Evolutionary conservation across 345 rosid species (phyloP), one percentile per base, ranked within the genome.

Genomic region (Barbarea vulgaris): DNA sequence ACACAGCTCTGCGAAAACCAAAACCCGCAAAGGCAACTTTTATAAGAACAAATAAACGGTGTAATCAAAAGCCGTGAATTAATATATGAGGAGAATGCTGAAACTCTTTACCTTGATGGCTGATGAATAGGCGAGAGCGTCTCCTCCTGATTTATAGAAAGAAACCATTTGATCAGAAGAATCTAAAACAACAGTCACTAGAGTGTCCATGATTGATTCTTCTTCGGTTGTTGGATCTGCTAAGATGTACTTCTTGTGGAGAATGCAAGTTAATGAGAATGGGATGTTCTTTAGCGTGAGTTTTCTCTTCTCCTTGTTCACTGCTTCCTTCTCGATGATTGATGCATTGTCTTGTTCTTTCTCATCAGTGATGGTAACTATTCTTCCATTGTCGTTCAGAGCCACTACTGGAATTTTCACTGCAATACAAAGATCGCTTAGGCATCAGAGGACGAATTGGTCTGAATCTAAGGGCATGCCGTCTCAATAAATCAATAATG

Each of bases 191-290:
- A 87, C 84, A 0, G 92, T 90, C 54, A 86, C 82, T 22, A 79
- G 62, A 37, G 98, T 90, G 80, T 90, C 93, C 97, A 94, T 88
- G 50, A 88, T 72, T 3, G 89, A 82, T 81, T 94, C 98, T 84
- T 94, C 97, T 85, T 88, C 97, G 0, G 89, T 82, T 76, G 89
- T 87, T 36, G 98, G 96, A 70, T 91, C 97, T n/a, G 88, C 90
- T 78, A 94, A 76, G 71, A 94, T 85, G 81, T 90, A 82, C 30
- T 82, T 91, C 84, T 81, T 87, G 82, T 91, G 87, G 70, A 94
- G 96, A 63, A 87, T 28, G 70, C 91, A 88, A 28, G 92, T 90
- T 78, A 94, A 79, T 19, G 95, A 88, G 80, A 85, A 88, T 0
- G 95, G 95, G 13, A 82, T 80, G 84, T 83, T 88, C 69, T 79